These are phyloP conservation scores for Allium sativum DNA, from an alignment of 106 monocot species.

Conservation along the genomic window DNA sequence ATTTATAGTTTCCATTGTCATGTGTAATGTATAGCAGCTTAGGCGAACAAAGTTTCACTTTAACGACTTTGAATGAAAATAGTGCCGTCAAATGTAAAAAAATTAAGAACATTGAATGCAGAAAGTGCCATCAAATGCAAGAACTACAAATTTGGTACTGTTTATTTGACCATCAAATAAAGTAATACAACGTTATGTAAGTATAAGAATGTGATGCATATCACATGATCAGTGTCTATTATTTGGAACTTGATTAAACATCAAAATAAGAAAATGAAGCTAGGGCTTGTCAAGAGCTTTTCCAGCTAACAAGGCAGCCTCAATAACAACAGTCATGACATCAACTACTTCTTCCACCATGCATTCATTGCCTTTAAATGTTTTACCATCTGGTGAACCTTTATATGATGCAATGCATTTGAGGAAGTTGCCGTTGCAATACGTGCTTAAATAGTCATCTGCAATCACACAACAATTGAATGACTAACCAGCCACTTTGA, in stretches of 20 bases:
- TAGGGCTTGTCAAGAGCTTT: constrained; percentile 61
- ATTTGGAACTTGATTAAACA: background rate
- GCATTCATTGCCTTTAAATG: constrained; percentile 76
- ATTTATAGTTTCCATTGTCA: no score
- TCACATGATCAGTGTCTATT: background rate
- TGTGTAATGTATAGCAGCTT: no score
- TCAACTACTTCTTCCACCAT: constrained; percentile 60
- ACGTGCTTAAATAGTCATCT: constrained; percentile 71
- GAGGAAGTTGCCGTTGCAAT: constrained; percentile 63
- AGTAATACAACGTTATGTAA: background rate
- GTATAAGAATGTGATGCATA: background rate
- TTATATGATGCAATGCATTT: constrained; percentile 45
- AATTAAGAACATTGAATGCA: background rate
- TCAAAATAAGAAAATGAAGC: background rate
- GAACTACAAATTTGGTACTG: background rate
- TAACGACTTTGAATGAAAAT: background rate
- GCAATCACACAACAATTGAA: background rate
- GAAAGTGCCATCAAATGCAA: background rate
- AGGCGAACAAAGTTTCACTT: no score
- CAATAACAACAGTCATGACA: constrained; percentile 52
- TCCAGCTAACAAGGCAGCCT: constrained; percentile 76
- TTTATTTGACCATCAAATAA: background rate
- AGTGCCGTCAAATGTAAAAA: background rate
- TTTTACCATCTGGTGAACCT: constrained; percentile 17
- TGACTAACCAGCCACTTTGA: background rate